phyloP scores from a whole-genome alignment of 2,329 filamentous ascomycete species.

The Nigrospora sphaerica region DNA sequence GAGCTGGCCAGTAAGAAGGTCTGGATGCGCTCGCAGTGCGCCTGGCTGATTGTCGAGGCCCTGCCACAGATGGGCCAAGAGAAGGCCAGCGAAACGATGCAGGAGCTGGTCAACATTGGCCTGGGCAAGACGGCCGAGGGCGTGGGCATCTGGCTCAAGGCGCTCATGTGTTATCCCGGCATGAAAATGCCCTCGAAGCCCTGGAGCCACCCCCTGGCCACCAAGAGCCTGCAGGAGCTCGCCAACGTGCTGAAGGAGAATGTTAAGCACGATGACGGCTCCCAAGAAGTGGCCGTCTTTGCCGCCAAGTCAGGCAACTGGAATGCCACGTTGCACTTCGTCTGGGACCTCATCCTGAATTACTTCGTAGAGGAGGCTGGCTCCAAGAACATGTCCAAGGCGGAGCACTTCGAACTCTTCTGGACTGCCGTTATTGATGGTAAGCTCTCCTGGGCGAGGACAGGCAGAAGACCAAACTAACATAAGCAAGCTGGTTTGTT shows the following conservation, averaged over 20 bases:
- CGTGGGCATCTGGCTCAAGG: constrained; percentile 77
- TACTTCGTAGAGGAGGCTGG: constrained; percentile 33
- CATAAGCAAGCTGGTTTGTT: constrained; percentile 70
- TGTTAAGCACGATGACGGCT: constrained; percentile 43
- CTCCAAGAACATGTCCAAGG: constrained; percentile 21
- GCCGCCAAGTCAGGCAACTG: constrained; percentile 63
- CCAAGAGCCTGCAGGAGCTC: constrained; percentile 60
- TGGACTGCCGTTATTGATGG: constrained; percentile 85
- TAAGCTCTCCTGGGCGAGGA: constrained; percentile 34
- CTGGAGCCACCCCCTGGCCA: constrained; percentile 72
- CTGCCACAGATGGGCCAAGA: constrained; percentile 54
- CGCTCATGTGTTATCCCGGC: constrained; percentile 55
- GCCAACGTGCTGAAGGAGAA: constrained; percentile 75
- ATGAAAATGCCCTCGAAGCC: constrained; percentile 60
- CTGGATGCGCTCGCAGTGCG: constrained; percentile 85
- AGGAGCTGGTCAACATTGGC: constrained; percentile 54
- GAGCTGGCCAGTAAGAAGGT: constrained; percentile 73
- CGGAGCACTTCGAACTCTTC: constrained; percentile 62
- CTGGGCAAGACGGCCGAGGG: constrained; percentile 80
- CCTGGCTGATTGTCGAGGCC: constrained; percentile 71
- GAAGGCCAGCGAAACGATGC: constrained; percentile 55
- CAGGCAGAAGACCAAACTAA: background rate
- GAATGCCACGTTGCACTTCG: constrained; percentile 76
- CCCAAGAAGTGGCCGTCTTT: constrained; percentile 29
- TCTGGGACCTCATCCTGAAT: constrained; percentile 74